Evolutionary conservation across 2,329 filamentous ascomycete species (phyloP), one percentile per base, ranked within the genome.

Genomic region (Rhinocladiella similis): DNA sequence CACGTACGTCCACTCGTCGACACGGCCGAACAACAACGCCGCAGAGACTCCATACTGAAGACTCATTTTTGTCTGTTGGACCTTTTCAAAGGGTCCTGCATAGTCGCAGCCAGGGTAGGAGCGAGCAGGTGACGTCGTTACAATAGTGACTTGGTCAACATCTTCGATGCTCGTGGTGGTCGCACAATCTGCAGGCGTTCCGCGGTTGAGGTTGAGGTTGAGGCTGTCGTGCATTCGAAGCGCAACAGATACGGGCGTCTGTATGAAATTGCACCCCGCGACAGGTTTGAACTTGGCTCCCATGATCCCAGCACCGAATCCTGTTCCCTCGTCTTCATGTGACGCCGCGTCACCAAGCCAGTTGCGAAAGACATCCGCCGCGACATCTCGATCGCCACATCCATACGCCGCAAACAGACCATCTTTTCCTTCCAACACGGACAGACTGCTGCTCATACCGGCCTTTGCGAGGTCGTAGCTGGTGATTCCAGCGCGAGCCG

Each of bases 81-180:
- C 41, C 5, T 20, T 55, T 18, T 48, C 33, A 29, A 59, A 54
- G 7, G 51, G 46, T 22, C 51, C 51, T 4, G 47, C 35, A 25
- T 54, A 47, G 42, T 59, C 42, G 43, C 56, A 59, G 19, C 56
- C 56, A n/a, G 56, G 56, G 36, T 59, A 59, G 5, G 41, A 27
- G n/a, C 47, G 47, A 10, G 56, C 56, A 16, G 27, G 45, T 13
- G 50, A 47, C 25, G 56, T 59, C 14, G 56, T 43, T 18, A 39
- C 38, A 16, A 59, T 51, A 5, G 27, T 27, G 14, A 59, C 33
- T 16, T 16, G 19, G 13, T 48, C 27, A 16, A 47, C 47, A 3
- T 51, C 20, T 43, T 12, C 29, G 29, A 33, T 33, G 10, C 10
- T 12, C 7, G 29, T 33, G 6, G 29, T 33, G 6, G 29, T 33